Base-by-base conservation (phyloP, 75 land plant species). In the Pinus tabuliformis region DNA sequence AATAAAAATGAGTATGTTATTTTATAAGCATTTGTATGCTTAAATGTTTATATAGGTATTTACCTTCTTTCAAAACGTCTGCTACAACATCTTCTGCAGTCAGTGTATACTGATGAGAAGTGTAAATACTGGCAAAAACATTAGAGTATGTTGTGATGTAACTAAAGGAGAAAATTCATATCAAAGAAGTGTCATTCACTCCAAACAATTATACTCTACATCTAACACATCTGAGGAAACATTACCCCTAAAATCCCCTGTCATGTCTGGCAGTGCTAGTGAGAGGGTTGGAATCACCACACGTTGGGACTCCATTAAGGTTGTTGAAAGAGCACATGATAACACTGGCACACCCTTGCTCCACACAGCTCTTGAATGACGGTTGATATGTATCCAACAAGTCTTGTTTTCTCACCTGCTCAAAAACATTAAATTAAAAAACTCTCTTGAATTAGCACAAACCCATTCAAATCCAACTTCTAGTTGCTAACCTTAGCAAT, bases 241-340 rank as follows among this genome's bases (percentile, higher is more conserved):
- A 49, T 49, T 86, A 94, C 97, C 99, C 99, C 57, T 94, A 30
- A 73, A 96, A 89, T 3, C 85, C 82, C 97, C 97, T 92, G 0
- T 74, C 52, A 4, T 62, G 66, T 59, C 99, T 83, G 16, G 92
- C 98, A 12, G 88, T 86, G 20, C 75, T 78, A 36, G 98, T 72
- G 17, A 96, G 80, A 76, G 94, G 89, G 68, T 89, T 77, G 61
- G 76, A 70, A 76, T 96, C 89, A 1, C 95, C 98, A 78, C 99
- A 96, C 26, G 83, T 80, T 6, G 99, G 99, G 33, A 96, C 83
- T 4, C 91, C 94, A 74, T 93, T 93, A 58, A 93, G 84, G 11
- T 75, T 78, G 66, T 93, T 93, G 75, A 89, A 93, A 11, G 96
- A 92, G 64, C 96, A 93, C 96, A 93, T 93, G 58, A 93, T 80